Evolutionary conservation across 2,329 filamentous ascomycete species (phyloP).

Genomic region (Aotearoamyces nothofagi): DNA sequence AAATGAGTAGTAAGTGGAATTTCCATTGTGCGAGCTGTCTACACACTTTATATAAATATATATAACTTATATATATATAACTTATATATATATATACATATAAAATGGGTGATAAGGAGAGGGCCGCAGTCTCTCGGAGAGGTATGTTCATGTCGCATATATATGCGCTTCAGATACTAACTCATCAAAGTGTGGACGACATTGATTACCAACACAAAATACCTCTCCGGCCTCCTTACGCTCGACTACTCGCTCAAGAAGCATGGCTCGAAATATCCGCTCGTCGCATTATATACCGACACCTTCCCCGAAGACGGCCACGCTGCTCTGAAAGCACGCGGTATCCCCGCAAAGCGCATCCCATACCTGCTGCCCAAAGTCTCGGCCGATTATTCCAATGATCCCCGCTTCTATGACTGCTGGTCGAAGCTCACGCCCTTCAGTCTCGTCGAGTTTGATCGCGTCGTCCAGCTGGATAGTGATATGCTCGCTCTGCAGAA

Average conservation of each 20-base stretch:
- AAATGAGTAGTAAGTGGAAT: no score
- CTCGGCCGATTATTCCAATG: constrained; percentile 54
- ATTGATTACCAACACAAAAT: constrained; percentile 71
- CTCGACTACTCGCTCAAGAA: constrained; percentile 63
- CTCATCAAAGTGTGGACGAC: constrained; percentile 59
- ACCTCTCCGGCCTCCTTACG: constrained; percentile 69
- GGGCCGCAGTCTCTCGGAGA: no score
- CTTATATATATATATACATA: no score
- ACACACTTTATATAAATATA: no score
- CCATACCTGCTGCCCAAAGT: constrained; percentile 55
- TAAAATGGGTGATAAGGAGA: no score
- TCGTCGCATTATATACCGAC: constrained; percentile 73
- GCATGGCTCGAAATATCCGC: constrained; percentile 52
- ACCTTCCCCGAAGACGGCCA: constrained; percentile 55
- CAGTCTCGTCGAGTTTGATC: constrained; percentile 57
- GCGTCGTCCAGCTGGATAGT: constrained; percentile 72
- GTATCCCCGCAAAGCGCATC: constrained; percentile 55
- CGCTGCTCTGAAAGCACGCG: constrained; percentile 50
- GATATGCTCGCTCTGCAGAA: constrained; percentile 76
- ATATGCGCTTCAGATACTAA: no score
- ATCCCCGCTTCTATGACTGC: constrained; percentile 78
- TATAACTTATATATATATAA: no score
- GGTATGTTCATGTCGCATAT: no score
- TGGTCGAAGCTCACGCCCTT: constrained; percentile 81
- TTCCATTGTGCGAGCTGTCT: no score